A percentile compares a stretch with the other conserved stretches of the same genome.
Conservation (phyloP, 2,329 filamentous ascomycete species). For the Paecilomyces formosus region DNA sequence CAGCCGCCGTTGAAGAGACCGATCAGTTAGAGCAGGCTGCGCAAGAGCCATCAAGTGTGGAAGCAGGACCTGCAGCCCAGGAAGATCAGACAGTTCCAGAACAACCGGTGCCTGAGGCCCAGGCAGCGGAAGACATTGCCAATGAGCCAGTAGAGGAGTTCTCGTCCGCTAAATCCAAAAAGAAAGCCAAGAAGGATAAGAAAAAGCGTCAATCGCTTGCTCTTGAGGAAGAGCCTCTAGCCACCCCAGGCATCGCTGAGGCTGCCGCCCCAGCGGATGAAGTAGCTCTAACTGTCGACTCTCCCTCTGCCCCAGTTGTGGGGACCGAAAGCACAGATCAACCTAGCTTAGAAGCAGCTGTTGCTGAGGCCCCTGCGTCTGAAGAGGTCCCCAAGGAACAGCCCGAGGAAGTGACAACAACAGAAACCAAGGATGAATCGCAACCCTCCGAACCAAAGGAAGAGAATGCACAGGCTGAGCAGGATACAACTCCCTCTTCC, state of each 20-base stretch:
- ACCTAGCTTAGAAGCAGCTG: not conserved
- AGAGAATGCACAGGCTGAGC: not conserved
- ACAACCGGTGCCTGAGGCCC: not conserved
- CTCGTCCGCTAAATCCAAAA: constrained; percentile 16
- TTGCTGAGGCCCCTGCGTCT: not conserved
- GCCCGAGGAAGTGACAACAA: not conserved
- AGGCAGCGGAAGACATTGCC: not conserved
- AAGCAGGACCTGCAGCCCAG: constrained; percentile 19
- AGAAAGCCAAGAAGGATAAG: constrained; percentile 34
- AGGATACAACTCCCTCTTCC: not conserved
- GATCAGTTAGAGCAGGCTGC: not conserved
- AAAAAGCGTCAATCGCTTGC: constrained; percentile 22
- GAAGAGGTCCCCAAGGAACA: not conserved
- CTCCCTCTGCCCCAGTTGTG: not conserved
- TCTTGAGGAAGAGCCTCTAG: constrained; percentile 14
- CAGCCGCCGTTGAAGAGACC: not conserved
- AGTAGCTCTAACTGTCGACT: not conserved
- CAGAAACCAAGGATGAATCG: not conserved
- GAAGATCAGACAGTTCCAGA: constrained; percentile 14
- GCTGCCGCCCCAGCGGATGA: not conserved
- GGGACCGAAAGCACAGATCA: not conserved
- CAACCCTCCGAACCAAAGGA: not conserved
- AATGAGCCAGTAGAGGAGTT: constrained; percentile 6
- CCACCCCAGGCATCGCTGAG: not conserved
- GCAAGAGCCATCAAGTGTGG: constrained; percentile 32